These are phyloP conservation scores for Primulina tabacum DNA, from an alignment of 257 asterid species.

Conservation along the genomic window DNA sequence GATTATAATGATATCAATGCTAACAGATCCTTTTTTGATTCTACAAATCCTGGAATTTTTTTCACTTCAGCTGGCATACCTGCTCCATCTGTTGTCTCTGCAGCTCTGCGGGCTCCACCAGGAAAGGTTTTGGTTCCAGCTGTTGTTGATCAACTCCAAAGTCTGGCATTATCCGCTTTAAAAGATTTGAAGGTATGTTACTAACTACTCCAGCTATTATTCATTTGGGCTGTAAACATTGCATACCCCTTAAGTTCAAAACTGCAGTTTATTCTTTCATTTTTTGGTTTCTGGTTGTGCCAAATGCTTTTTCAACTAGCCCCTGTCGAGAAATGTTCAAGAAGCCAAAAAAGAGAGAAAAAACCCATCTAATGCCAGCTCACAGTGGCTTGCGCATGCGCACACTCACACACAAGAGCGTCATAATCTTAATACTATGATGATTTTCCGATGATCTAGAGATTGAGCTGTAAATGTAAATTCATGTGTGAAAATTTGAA, in stretches of 20 bases:
- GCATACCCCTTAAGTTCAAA: neutral
- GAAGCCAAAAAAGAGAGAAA: neutral
- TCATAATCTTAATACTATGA: slow-evolving; percentile 8
- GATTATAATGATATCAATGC: slow-evolving; percentile 35
- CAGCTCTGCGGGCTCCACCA: slow-evolving; percentile 64
- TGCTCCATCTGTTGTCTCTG: slow-evolving; percentile 86
- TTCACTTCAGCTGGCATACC: slow-evolving; percentile 87
- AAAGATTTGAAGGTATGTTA: slow-evolving; percentile 65
- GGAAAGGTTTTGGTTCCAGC: slow-evolving; percentile 98
- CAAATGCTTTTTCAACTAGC: neutral
- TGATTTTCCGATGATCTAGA: slow-evolving; percentile 12
- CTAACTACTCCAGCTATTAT: slow-evolving; percentile 17
- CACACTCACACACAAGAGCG: neutral
- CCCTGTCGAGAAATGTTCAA: neutral
- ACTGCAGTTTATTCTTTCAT: neutral
- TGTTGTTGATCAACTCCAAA: slow-evolving; percentile 82
- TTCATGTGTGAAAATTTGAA: slow-evolving; percentile 9
- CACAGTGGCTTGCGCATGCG: neutral
- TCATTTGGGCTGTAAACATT: neutral
- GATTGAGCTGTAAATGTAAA: slow-evolving; percentile 14
- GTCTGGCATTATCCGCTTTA: slow-evolving; percentile 82
- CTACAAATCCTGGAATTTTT: slow-evolving; percentile 43
- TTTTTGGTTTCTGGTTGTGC: neutral
- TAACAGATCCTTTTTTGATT: slow-evolving; percentile 40
- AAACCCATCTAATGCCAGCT: neutral